phyloP scores from a whole-genome alignment of 768 basidiomycete species.

The Mycena epipterygia region DNA sequence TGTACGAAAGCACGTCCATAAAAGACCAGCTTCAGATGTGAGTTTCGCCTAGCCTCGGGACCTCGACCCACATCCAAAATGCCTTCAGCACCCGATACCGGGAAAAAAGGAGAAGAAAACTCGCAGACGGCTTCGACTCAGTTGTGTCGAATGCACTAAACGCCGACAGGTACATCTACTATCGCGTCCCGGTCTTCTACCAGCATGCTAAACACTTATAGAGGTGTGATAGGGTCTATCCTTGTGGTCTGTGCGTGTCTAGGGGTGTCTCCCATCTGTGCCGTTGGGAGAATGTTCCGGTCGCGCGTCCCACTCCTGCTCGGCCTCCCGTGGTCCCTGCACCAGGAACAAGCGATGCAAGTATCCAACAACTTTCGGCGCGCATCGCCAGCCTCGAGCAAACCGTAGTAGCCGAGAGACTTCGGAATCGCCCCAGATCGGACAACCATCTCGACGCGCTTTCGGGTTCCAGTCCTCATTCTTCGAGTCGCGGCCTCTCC shows the following conservation, averaged over 20 bases:
- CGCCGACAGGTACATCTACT: constrained; percentile 63
- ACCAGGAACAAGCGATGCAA: constrained; percentile 23
- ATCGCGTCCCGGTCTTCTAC: constrained; percentile 3
- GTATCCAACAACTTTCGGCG: constrained; percentile 42
- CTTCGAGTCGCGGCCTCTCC: constrained; percentile 33
- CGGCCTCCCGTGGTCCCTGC: constrained; percentile 48
- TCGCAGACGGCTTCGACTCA: constrained; percentile 61
- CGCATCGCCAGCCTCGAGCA: constrained; percentile 46
- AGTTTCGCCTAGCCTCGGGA: constrained; percentile 19
- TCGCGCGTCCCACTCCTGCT: constrained; percentile 57
- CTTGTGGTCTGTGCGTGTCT: constrained; percentile 56
- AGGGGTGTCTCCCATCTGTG: constrained; percentile 59
- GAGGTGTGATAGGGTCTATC: constrained; percentile 66
- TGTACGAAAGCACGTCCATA: constrained; percentile 32
- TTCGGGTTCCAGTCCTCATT: constrained; percentile 39
- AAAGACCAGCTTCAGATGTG: constrained; percentile 24
- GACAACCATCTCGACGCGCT: constrained; percentile 31
- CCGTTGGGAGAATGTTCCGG: constrained; percentile 60
- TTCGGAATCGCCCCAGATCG: constrained; percentile 19
- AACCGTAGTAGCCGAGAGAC: constrained; percentile 39
- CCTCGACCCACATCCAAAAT: constrained; percentile 11
- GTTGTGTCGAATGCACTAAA: constrained; percentile 71
- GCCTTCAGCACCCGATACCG: constrained; percentile 21
- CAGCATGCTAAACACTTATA: constrained; percentile 37
- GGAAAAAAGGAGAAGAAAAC: constrained; percentile 63